phyloP scores from a whole-genome alignment of 495 filamentous ascomycete genomes.

The Clavariopsis aquatica region DNA sequence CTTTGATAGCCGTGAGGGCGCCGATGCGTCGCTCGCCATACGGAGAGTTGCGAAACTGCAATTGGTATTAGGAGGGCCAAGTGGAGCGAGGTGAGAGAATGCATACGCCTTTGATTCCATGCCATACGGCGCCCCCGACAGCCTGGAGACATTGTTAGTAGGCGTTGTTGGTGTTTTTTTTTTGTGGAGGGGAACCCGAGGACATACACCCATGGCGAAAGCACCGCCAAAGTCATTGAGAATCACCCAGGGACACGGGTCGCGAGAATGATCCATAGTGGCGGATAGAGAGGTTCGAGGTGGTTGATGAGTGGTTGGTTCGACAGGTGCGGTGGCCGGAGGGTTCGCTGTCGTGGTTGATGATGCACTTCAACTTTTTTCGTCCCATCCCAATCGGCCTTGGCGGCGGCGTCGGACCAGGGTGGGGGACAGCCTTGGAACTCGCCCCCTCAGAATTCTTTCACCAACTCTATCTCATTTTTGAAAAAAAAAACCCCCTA shows the following conservation, averaged over 20 bases:
- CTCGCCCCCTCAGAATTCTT: too few relatives aligned
- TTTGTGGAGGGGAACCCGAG: constrained; percentile 7
- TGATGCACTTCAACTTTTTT: constrained; percentile 4
- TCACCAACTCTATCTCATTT: too few relatives aligned
- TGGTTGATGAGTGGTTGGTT: neutral
- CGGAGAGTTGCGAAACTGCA: constrained; percentile 50
- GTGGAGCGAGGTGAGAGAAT: neutral
- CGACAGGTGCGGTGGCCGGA: neutral
- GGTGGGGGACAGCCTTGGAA: neutral
- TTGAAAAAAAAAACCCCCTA: too few relatives aligned
- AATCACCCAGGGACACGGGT: constrained; percentile 62
- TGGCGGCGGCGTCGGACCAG: neutral
- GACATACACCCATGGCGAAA: constrained; percentile 92
- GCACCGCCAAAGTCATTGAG: constrained; percentile 84
- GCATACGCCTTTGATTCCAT: constrained; percentile 87
- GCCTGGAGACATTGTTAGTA: constrained; percentile 52
- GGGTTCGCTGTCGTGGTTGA: neutral
- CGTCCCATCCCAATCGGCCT: neutral
- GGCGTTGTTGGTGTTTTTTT: too few relatives aligned
- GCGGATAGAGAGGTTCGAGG: neutral
- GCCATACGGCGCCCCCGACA: constrained; percentile 90
- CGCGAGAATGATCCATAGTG: constrained; percentile 75
- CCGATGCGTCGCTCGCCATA: constrained; percentile 96
- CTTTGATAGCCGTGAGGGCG: constrained; percentile 95
- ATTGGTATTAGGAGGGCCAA: neutral